These are phyloP conservation scores for Sungouiozyma intestinalis DNA, from an alignment of 805 yeast species.

Conservation along the genomic window DNA sequence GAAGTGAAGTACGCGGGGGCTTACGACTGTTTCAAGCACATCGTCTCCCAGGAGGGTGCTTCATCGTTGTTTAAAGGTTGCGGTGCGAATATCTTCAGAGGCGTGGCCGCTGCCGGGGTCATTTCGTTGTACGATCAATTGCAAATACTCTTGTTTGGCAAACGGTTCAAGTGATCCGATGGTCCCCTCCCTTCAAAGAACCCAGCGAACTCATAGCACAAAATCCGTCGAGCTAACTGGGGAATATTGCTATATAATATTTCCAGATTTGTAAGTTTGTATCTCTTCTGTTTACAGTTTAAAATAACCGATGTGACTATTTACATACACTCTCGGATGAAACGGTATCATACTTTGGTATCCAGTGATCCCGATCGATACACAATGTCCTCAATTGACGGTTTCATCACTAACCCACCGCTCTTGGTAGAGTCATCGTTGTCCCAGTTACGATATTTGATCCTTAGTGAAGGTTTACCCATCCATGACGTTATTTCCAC, in stretches of 20 bases:
- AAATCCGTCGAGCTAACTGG: too few species aligned
- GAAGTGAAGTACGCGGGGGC: conserved; percentile 90
- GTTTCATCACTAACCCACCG: conserved; percentile 17
- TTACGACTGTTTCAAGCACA: conserved; percentile 75
- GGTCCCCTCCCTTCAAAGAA: too few species aligned
- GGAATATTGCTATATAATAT: too few species aligned
- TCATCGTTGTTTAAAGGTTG: conserved; percentile 90
- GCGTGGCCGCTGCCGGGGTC: conserved; percentile 98
- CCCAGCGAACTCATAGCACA: too few species aligned
- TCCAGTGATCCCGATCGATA: too few species aligned
- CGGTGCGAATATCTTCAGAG: conserved; percentile 97
- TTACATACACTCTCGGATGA: too few species aligned
- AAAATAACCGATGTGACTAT: too few species aligned
- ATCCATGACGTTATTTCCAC: conserved; percentile 2
- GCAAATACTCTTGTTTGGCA: conserved; percentile 84
- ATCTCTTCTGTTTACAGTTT: too few species aligned
- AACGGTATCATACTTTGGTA: too few species aligned
- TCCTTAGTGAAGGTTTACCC: conserved; percentile 15
- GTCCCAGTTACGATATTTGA: conserved; percentile 20
- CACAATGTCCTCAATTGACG: conserved; percentile 34
- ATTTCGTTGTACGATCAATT: conserved; percentile 91
- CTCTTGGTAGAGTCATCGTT: conserved; percentile 19
- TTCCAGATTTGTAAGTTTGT: too few species aligned
- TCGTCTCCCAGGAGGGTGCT: conserved; percentile 86
- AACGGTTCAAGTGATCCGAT: conserved; percentile 56